These are phyloP conservation scores for Dendrobium officinale DNA, from an alignment of 106 monocot species.

Conservation along the genomic window DNA sequence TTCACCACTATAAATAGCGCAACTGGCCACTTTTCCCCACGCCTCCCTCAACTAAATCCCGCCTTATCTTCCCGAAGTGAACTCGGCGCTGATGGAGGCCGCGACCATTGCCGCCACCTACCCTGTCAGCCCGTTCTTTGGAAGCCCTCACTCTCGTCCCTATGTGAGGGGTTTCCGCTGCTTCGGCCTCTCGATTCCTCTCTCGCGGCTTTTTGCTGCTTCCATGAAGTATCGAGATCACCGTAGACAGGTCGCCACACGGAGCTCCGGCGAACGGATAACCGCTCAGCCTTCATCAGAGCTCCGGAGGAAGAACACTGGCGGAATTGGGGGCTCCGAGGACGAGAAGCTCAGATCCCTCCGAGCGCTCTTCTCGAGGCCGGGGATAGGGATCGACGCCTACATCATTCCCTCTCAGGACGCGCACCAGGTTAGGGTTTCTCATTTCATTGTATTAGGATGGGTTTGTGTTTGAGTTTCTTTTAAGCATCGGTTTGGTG, in stretches of 20 bases:
- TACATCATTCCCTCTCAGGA: conserved; percentile 89
- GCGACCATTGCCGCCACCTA: conserved; percentile 2
- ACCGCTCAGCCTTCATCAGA: conserved; percentile 44
- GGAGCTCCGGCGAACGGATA: conserved; percentile 18
- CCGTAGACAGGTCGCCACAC: background rate
- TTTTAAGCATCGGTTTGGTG: background rate
- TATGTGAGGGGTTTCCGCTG: background rate
- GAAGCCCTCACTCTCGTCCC: background rate
- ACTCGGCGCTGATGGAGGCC: background rate
- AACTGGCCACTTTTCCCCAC: background rate
- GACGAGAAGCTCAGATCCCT: conserved; percentile 59
- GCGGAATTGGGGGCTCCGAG: background rate
- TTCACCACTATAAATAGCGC: background rate
- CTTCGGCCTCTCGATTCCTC: conserved; percentile 4
- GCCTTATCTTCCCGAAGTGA: background rate
- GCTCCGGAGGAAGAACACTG: conserved; percentile 15
- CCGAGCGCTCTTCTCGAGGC: conserved; percentile 49
- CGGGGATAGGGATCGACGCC: conserved; percentile 68
- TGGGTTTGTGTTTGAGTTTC: background rate
- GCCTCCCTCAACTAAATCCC: background rate
- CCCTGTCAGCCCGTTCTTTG: conserved; percentile 10
- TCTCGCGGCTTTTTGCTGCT: background rate
- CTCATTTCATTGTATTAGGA: background rate
- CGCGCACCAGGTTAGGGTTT: conserved; percentile 62
- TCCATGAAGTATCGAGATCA: background rate